Evolutionary conservation across 352 stramenopile genomes (phyloP), one percentile per base, ranked within the genome.

Genomic region (Globisporangium emineosum): DNA sequence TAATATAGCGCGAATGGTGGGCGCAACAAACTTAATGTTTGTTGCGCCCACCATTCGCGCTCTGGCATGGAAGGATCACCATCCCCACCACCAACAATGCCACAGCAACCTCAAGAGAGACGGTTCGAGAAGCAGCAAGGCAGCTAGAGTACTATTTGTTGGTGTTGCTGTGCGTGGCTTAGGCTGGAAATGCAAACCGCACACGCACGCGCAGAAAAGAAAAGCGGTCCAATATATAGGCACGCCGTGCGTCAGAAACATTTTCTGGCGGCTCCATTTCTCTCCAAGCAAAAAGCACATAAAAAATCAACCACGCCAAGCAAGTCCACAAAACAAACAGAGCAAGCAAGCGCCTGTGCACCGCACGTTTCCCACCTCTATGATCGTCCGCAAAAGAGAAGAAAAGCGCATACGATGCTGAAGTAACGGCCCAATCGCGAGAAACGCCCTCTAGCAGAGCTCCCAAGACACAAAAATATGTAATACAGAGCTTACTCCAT

Each of bases 391-490:
- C 30, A 15, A 30, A 58, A 45, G 30, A 3, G n/a, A 15, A 3
- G 52, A 45, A 25, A 58, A 58, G 30, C 52, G 52, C 21, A 47
- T 47, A n/a, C n/a, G 40, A 47, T 47, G 40, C 23, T 47, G 13
- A 35, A 37, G 52, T 58, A 58, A 58, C 52, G 52, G 5, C 30
- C 19, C 52, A 1, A 58, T 52, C 45, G 45, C 45, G n/a, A 52
- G 45, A 19, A 52, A 52, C 45, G 45, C 40, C n/a, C n/a, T n/a
- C n/a, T n/a, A n/a, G n/a, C n/a, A n/a, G n/a, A n/a, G n/a, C n/a
- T n/a, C n/a, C n/a, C n/a, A n/a, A n/a, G n/a, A n/a, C n/a, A n/a
- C n/a, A n/a, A n/a, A n/a, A n/a, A n/a, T n/a, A n/a, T n/a, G n/a
- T n/a, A n/a, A n/a, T n/a, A n/a, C n/a, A n/a, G n/a, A n/a, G n/a